Conservation (phyloP, 1,284 basidiomycete species). For the Cystobasidiaceae sp. region DNA sequence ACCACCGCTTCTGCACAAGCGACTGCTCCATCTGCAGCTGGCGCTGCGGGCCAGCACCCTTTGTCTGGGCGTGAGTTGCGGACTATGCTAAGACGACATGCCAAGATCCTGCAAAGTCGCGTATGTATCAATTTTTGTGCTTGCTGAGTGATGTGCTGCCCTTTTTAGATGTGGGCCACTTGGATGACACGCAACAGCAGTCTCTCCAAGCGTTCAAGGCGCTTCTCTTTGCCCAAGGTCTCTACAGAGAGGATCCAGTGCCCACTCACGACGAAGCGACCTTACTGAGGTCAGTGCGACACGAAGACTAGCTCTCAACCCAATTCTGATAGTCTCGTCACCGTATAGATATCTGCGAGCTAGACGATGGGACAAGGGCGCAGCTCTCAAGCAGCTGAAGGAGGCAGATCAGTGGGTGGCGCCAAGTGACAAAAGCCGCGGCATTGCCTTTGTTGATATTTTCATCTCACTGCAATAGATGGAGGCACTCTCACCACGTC, state of each 20-base stretch:
- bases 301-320: background rate
- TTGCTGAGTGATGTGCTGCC: no score
- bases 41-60: background rate
- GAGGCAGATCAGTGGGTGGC: conserved; percentile 19
- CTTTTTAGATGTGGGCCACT: conserved; percentile 18
- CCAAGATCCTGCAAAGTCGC: background rate
- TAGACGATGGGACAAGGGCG: conserved; percentile 10
- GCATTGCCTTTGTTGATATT: background rate
- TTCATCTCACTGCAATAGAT: background rate
- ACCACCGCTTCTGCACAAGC: background rate
- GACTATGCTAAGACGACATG: background rate
- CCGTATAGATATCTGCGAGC: conserved; percentile 17
- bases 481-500: conserved; percentile 15
- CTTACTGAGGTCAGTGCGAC: background rate
- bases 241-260: conserved; percentile 16
- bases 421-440: background rate
- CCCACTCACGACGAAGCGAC: conserved; percentile 28
- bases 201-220: conserved; percentile 24
- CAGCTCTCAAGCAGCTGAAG: conserved; percentile 28
- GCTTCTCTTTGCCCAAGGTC: conserved; percentile 9
- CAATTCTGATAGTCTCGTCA: no score
- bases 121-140: no score
- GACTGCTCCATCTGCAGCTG: background rate
- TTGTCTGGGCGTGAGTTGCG: conserved; percentile 1
- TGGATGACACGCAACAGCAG: conserved; percentile 17